Evolutionary conservation across 257 asterid genomes (phyloP).

Genomic region (Fraxinus americana): DNA sequence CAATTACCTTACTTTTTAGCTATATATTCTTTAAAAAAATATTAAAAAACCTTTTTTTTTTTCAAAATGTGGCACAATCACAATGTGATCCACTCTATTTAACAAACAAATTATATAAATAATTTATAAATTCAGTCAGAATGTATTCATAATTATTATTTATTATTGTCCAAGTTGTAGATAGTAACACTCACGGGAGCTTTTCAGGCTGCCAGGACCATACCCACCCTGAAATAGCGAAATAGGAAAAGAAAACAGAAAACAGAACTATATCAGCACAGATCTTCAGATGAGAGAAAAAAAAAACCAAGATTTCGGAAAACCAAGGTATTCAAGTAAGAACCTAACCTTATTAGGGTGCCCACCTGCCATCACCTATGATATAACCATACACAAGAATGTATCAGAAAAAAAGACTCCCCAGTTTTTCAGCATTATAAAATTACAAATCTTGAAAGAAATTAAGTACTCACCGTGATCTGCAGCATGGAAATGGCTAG

Average conservation of each 20-base stretch:
- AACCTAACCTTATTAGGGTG: neutral
- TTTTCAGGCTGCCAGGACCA: constrained; percentile 1
- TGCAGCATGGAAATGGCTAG: constrained; percentile 28
- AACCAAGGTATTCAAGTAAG: neutral
- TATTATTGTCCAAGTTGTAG: no score
- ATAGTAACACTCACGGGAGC: constrained; percentile 46
- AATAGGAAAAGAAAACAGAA: no score
- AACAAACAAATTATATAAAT: no score
- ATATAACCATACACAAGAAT: neutral
- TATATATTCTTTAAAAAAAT: no score
- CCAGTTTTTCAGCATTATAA: neutral
- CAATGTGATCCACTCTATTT: no score
- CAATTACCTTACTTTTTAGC: no score
- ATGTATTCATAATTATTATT: no score
- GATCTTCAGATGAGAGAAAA: neutral
- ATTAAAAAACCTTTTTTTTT: no score
- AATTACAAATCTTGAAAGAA: neutral
- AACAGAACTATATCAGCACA: constrained; percentile 3
- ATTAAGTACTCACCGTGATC: constrained; percentile 25
- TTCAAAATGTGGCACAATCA: no score
- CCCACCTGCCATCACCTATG: neutral
- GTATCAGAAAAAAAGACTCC: neutral
- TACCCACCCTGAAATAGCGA: constrained; percentile 15
- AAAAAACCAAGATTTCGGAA: neutral
- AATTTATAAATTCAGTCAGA: no score